A percentile compares a stretch with the other conserved stretches of the same genome.
Conservation (phyloP, 2,329 filamentous ascomycete species). For the Amauroascus niger region DNA sequence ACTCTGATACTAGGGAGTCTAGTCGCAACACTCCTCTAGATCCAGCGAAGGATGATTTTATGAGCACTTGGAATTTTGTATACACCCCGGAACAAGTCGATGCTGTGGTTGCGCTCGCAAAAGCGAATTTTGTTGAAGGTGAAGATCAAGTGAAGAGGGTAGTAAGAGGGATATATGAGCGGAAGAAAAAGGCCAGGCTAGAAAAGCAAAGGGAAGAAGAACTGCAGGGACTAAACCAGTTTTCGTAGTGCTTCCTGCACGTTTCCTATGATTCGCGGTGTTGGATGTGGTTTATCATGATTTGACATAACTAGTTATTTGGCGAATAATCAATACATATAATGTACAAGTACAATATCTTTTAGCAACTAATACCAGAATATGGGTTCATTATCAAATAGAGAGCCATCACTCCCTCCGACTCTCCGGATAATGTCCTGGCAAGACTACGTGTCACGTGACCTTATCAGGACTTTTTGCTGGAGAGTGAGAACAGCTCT, state of each 20-base stretch:
- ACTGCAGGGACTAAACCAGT: neutral
- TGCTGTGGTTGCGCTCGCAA: constrained; percentile 67
- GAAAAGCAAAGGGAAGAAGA: constrained; percentile 28
- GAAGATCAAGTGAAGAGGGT: constrained; percentile 66
- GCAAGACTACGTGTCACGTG: no score
- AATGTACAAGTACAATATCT: no score
- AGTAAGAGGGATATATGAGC: constrained; percentile 80
- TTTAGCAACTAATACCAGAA: no score
- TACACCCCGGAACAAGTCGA: constrained; percentile 89
- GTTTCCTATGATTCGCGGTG: no score
- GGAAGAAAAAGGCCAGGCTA: constrained; percentile 62
- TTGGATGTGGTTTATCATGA: no score
- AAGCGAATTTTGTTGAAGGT: constrained; percentile 79
- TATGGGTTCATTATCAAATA: no score
- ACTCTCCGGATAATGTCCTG: no score
- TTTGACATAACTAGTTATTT: no score
- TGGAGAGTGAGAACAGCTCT: neutral
- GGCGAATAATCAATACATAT: no score
- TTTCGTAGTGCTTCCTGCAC: neutral
- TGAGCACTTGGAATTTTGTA: constrained; percentile 97
- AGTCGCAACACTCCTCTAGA: constrained; percentile 55
- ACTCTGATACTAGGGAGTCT: constrained; percentile 38
- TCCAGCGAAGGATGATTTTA: constrained; percentile 70
- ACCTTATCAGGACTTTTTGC: neutral
- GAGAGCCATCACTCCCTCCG: no score